Percentiles rank a stretch among this genome's conserved stretches.
Evolutionary conservation across 2,329 filamentous ascomycete species (phyloP).

Genomic region (Pochonia chlamydosporia): DNA sequence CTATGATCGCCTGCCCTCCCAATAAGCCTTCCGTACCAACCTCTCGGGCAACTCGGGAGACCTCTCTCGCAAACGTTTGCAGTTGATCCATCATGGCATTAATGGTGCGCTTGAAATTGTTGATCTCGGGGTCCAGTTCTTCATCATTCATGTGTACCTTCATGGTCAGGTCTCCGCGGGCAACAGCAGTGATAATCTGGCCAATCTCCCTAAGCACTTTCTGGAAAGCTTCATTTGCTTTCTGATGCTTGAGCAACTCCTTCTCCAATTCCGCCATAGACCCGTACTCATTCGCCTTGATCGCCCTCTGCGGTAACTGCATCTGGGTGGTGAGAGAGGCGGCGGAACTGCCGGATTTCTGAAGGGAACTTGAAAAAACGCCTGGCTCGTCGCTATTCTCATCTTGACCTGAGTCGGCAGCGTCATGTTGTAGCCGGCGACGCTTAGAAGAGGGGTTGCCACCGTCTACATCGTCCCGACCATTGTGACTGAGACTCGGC

Average conservation of each 20-base stretch:
- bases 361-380: too few relatives aligned
- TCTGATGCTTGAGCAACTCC: conserved; percentile 93
- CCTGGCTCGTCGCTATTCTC: too few relatives aligned
- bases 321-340: conserved; percentile 82
- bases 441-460: too few relatives aligned
- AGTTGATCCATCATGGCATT: conserved; percentile 99
- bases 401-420: too few relatives aligned
- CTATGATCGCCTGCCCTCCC: conserved; percentile 87
- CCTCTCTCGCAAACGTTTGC: conserved; percentile 93
- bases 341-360: conserved; percentile 79
- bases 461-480: too few relatives aligned
- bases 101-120: conserved; percentile 95
- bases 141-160: conserved; percentile 93
- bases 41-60: conserved; percentile 88
- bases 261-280: conserved; percentile 86
- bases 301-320: conserved; percentile 73
- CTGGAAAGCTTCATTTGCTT: conserved; percentile 97
- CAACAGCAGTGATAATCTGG: conserved; percentile 94
- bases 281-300: conserved; percentile 76
- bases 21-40: conserved; percentile 94
- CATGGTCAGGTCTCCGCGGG: conserved; percentile 91
- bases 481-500: too few relatives aligned
- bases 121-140: conserved; percentile 97
- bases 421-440: too few relatives aligned
- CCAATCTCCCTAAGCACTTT: conserved; percentile 95